Conservation (phyloP, 2,329 filamentous ascomycete genomes). For the Camillea tinctor region DNA sequence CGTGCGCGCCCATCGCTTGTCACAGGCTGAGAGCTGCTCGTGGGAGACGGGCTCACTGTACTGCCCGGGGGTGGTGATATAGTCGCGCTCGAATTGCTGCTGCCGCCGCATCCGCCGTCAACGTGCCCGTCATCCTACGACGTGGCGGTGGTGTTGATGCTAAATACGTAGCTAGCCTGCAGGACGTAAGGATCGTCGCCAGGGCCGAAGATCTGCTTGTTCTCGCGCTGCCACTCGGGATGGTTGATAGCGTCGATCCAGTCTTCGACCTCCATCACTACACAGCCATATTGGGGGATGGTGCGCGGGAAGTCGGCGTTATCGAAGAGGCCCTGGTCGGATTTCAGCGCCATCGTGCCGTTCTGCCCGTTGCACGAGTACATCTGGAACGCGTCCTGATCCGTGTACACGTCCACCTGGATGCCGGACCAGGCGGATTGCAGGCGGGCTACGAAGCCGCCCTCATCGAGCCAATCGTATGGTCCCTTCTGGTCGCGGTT, state of each 20-base stretch:
- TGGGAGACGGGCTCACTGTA: not conserved
- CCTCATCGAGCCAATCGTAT: conserved; percentile 62
- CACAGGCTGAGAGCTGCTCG: not conserved
- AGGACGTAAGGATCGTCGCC: conserved; percentile 61
- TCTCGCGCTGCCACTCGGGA: conserved; percentile 75
- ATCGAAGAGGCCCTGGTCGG: conserved; percentile 63
- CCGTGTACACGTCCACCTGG: conserved; percentile 73
- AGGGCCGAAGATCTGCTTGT: conserved; percentile 59
- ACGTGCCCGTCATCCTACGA: conserved; percentile 18
- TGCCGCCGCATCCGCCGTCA: conserved; percentile 3
- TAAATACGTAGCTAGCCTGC: conserved; percentile 61
- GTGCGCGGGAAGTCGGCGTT: conserved; percentile 55
- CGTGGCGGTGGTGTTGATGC: conserved; percentile 40
- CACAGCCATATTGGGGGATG: conserved; percentile 75
- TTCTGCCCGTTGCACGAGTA: conserved; percentile 81
- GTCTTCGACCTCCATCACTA: conserved; percentile 90
- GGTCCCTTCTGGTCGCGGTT: conserved; percentile 57
- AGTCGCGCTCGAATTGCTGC: not conserved
- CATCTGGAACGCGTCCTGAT: conserved; percentile 86
- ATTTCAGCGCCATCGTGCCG: conserved; percentile 67
- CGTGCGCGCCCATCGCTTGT: not conserved
- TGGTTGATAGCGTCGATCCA: conserved; percentile 94
- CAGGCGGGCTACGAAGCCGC: conserved; percentile 62
- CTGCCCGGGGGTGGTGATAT: too few relatives aligned
- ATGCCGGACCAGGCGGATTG: conserved; percentile 79